phyloP scores from a whole-genome alignment of 2,329 filamentous ascomycete species.

The Raffaelea ambrosiae region DNA sequence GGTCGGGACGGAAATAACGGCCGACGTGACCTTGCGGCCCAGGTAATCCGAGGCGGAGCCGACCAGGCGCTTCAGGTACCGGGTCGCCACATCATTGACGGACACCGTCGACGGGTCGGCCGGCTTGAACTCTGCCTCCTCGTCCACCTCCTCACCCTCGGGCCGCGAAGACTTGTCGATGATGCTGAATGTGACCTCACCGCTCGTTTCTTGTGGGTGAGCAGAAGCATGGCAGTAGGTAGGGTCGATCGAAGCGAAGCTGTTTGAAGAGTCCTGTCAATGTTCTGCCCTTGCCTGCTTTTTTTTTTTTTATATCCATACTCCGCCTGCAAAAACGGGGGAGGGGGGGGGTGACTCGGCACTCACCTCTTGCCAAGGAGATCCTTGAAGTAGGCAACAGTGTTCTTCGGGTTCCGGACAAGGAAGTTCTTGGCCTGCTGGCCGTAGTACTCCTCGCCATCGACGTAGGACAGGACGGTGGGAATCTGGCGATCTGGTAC shows the following conservation, averaged over 20 bases:
- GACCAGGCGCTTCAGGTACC: constrained; percentile 75
- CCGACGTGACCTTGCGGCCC: constrained; percentile 88
- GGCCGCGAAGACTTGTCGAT: constrained; percentile 52
- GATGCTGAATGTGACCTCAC: constrained; percentile 71
- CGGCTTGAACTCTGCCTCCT: constrained; percentile 11
- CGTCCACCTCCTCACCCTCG: constrained; percentile 43
- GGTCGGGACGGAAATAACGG: constrained; percentile 87
- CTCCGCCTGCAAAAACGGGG: neutral
- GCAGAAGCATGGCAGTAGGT: constrained; percentile 90
- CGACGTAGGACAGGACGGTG: constrained; percentile 85
- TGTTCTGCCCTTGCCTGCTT: too few relatives aligned
- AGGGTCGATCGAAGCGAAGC: constrained; percentile 92
- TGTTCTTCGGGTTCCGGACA: constrained; percentile 86
- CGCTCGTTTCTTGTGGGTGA: constrained; percentile 69
- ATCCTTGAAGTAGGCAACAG: constrained; percentile 91
- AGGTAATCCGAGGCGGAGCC: constrained; percentile 84
- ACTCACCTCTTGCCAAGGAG: constrained; percentile 86
- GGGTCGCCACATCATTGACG: constrained; percentile 73
- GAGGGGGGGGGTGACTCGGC: neutral
- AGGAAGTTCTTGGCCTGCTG: constrained; percentile 92
- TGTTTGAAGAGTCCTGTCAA: constrained; percentile 17
- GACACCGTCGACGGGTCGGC: constrained; percentile 55
- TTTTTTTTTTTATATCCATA: too few relatives aligned
- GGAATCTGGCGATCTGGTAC: constrained; percentile 95
- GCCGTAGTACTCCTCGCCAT: constrained; percentile 94